These are phyloP conservation scores for Astathelohania contejeani DNA, from an alignment of 371 early-diverging fungal genomes.

Conservation along the genomic window DNA sequence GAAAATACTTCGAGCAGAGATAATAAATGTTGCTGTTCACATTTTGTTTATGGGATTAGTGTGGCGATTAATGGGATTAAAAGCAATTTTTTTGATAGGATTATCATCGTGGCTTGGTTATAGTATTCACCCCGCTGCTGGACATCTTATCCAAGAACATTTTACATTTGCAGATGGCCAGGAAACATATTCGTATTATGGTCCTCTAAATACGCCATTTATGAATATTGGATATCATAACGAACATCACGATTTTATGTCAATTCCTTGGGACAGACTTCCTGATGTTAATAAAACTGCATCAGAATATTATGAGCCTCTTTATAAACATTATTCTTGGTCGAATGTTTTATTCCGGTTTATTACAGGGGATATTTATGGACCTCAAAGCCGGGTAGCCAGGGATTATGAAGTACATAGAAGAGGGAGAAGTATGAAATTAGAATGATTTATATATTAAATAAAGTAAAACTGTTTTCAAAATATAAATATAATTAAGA, in stretches of 20 bases:
- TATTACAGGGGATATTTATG: constrained; percentile 57
- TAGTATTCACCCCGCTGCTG: constrained; percentile 76
- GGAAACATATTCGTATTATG: constrained; percentile 90
- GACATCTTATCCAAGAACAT: constrained; percentile 88
- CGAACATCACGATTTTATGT: constrained; percentile 84
- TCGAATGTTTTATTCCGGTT: constrained; percentile 63
- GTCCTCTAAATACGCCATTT: constrained; percentile 62
- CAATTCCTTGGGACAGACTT: constrained; percentile 68
- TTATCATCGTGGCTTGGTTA: constrained; percentile 68
- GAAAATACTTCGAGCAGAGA: constrained; percentile 60
- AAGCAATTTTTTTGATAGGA: constrained; percentile 57
- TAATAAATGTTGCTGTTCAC: constrained; percentile 59
- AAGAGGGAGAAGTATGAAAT: background rate
- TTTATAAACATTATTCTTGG: constrained; percentile 66
- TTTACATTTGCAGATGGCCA: constrained; percentile 78
- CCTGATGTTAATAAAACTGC: constrained; percentile 64
- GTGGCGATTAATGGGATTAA: constrained; percentile 57
- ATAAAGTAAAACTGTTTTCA: too few relatives aligned
- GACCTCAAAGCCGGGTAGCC: constrained; percentile 65
- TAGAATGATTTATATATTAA: background rate
- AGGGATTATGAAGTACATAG: constrained; percentile 44
- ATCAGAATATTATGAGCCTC: constrained; percentile 67
- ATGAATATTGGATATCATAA: constrained; percentile 80
- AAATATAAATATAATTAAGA: too few relatives aligned
- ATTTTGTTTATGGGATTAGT: constrained; percentile 56